These are phyloP conservation scores for Neonectria hederae DNA, from an alignment of 2,329 filamentous ascomycete species.

Conservation along the genomic window DNA sequence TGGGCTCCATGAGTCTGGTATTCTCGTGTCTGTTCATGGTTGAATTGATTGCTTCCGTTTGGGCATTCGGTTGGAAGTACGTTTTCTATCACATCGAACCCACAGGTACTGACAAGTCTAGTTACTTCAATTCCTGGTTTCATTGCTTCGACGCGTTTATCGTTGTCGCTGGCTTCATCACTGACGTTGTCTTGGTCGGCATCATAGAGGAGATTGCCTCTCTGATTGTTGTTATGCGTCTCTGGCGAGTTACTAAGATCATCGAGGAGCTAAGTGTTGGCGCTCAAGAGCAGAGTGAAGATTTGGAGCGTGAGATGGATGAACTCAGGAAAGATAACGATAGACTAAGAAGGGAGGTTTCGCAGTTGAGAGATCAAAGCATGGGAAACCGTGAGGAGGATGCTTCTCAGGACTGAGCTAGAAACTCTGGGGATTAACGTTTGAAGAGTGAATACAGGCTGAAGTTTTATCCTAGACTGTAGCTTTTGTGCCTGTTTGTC, in stretches of 20 bases:
- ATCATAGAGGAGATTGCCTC: slow-evolving; percentile 70
- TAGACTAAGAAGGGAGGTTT: slow-evolving; percentile 1
- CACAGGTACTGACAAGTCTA: slow-evolving; percentile 39
- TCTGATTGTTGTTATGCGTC: slow-evolving; percentile 71
- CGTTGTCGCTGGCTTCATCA: slow-evolving; percentile 68
- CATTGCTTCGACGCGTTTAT: slow-evolving; percentile 72
- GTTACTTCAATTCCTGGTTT: slow-evolving; percentile 67
- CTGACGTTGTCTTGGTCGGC: slow-evolving; percentile 70
- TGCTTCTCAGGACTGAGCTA: too few species aligned
- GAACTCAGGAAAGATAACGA: slow-evolving; percentile 60
- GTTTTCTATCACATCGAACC: slow-evolving; percentile 35
- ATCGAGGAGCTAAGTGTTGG: slow-evolving; percentile 73
- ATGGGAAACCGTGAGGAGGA: neutral
- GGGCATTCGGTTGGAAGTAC: slow-evolving; percentile 69
- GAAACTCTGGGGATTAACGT: too few species aligned
- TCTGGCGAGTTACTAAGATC: slow-evolving; percentile 77
- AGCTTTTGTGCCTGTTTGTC: too few species aligned
- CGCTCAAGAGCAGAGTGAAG: slow-evolving; percentile 69
- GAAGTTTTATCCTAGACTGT: too few species aligned
- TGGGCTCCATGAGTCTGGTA: slow-evolving; percentile 56
- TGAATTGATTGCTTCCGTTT: slow-evolving; percentile 67
- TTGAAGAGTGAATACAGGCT: neutral
- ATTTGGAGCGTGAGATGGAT: slow-evolving; percentile 61
- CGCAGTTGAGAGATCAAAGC: neutral
- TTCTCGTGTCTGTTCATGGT: slow-evolving; percentile 73